Base-by-base conservation (phyloP, 2,329 filamentous ascomycete species). In the Teratosphaeria nubilosa region DNA sequence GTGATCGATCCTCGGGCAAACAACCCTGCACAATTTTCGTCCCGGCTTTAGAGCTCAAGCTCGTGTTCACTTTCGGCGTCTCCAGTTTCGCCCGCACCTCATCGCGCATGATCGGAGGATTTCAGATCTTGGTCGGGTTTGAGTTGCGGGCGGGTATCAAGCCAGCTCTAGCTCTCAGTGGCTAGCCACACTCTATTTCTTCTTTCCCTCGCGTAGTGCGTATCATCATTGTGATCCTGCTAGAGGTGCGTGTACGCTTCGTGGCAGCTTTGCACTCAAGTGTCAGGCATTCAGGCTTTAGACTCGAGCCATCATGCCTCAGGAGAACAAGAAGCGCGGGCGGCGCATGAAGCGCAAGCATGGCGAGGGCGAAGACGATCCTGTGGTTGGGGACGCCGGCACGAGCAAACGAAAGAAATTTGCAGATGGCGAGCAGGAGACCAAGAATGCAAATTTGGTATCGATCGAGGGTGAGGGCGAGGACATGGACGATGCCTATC, bases 271-370 rank as follows among this genome's bases (percentile, higher is more conserved):
- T 22, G 5, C 41, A 48, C 20, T 53, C 16, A 20, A 5, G 25
- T 22, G 2, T 25, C 37, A 4, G 22, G 24, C 25, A 13, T 22
- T 20, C 50, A 53, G 13, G 27, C 37, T 30, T n/a, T n/a, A 14
- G 3, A 45, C 45, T 41, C n/a, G 20, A 27, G 32, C 9, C 37
- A 67, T 56, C 62, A 85, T 85, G 82, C 82, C 82, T 54, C 81
- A 80, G 69, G 81, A 83, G 69, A 74, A 79, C 65, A 82, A 80
- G 69, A 82, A 83, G 69, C 78, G 80, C 63, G 78, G 82, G 61
- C 77, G 82, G 59, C 78, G 82, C 65, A 78, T 77, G 65, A 80
- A 79, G 67, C 75, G 76, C 53, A 79, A 81, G 50, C 69, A 74
- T 48, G 72, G 76, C 24, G 62, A 59, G 13, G 54, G 53, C 25